Conservation (phyloP, 2,329 filamentous ascomycete species). For the Beauveria bassiana region DNA sequence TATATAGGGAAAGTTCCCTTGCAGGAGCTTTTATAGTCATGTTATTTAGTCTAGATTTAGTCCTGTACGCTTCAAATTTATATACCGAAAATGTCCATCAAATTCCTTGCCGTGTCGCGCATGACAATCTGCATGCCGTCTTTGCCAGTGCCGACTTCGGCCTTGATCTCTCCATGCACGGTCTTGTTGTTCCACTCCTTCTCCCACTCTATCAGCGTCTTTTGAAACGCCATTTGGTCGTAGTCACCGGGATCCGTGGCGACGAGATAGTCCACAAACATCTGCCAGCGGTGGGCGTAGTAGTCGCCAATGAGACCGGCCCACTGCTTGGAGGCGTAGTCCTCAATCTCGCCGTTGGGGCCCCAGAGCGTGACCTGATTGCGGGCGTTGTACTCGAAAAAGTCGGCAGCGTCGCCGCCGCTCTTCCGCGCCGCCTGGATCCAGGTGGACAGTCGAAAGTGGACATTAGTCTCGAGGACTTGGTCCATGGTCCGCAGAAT, state of each 20-base stretch:
- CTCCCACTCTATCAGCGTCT: conserved; percentile 5
- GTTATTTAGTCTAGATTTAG: neutral
- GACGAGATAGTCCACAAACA: conserved; percentile 32
- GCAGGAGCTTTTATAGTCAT: neutral
- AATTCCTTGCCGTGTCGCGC: neutral
- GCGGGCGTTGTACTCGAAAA: conserved; percentile 35
- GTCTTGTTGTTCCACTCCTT: neutral
- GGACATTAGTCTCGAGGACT: conserved; percentile 4
- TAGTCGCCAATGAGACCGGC: conserved; percentile 35
- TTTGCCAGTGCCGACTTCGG: neutral
- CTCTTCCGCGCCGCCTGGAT: conserved; percentile 1
- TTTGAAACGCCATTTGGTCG: neutral
- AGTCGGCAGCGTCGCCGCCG: conserved; percentile 19
- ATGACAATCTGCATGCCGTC: neutral
- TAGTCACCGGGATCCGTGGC: conserved; percentile 1
- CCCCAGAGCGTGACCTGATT: conserved; percentile 44
- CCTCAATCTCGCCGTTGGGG: conserved; percentile 28
- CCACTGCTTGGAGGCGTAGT: conserved; percentile 41
- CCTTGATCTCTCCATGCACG: neutral
- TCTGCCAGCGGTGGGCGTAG: conserved; percentile 36
- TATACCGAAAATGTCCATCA: neutral
- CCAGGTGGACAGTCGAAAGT: conserved; percentile 6
- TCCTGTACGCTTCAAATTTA: neutral
- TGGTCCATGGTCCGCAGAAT: conserved; percentile 6
- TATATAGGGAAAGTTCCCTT: no score